Conservation (phyloP, 306 rosid species). For the Alnus glutinosa region DNA sequence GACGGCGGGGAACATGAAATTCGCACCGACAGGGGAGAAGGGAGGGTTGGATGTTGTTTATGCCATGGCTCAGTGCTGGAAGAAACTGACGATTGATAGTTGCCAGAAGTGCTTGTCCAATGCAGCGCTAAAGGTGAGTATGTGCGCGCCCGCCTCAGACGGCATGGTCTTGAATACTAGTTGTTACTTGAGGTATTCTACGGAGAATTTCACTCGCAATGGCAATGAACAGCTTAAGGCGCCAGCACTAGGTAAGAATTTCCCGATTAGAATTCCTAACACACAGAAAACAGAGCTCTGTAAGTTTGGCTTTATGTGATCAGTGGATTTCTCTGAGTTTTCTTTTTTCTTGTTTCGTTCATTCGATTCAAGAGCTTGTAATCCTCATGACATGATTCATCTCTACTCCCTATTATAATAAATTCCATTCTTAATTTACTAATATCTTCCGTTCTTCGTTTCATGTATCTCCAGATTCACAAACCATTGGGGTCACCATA, state of each 20-base stretch:
- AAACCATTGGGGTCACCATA: slow-evolving; percentile 22
- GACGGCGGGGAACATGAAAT: slow-evolving; percentile 21
- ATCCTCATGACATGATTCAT: no score
- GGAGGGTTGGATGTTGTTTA: slow-evolving; percentile 43
- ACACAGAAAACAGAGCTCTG: no score
- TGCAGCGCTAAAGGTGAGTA: slow-evolving; percentile 21
- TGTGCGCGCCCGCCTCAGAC: slow-evolving; percentile 39
- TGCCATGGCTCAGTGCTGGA: slow-evolving; percentile 71
- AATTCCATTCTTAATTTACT: background rate
- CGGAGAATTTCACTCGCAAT: slow-evolving; percentile 38
- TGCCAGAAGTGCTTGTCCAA: slow-evolving; percentile 39
- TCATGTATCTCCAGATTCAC: slow-evolving; percentile 23
- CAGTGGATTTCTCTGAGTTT: no score
- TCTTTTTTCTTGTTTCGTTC: background rate
- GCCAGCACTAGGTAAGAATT: background rate
- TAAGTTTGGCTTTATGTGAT: no score
- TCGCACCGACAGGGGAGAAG: slow-evolving; percentile 28
- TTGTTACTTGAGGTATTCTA: slow-evolving; percentile 57
- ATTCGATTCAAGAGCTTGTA: background rate
- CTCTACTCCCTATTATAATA: no score
- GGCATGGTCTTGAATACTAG: slow-evolving; percentile 53
- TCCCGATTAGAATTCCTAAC: no score
- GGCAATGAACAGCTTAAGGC: background rate
- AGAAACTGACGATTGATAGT: slow-evolving; percentile 4
- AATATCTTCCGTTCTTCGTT: slow-evolving; percentile 3